phyloP scores from a whole-genome alignment of 2,329 filamentous ascomycete genomes.

The Emergomyces orientalis region DNA sequence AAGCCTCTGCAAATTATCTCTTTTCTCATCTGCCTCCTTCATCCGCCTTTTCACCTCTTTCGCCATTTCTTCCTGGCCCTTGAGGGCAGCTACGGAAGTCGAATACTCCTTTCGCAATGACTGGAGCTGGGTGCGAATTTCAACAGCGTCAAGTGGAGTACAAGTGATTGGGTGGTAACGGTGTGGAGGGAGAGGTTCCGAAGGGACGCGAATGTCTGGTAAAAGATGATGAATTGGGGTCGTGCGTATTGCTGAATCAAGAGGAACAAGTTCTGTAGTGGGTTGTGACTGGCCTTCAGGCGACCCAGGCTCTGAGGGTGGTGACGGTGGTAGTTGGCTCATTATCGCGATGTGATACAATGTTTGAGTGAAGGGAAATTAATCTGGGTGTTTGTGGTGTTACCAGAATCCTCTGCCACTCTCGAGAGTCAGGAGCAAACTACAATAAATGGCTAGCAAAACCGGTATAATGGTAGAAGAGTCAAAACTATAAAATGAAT shows the following conservation, averaged over 20 bases:
- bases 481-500: neutral
- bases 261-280: slow-evolving; percentile 21
- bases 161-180: slow-evolving; percentile 34
- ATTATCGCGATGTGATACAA: slow-evolving; percentile 15
- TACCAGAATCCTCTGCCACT: too few relatives aligned
- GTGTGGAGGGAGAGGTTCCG: slow-evolving; percentile 25
- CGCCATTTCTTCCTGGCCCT: slow-evolving; percentile 30
- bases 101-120: slow-evolving; percentile 31
- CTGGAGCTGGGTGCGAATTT: slow-evolving; percentile 25
- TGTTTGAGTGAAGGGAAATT: neutral
- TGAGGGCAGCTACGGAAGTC: slow-evolving; percentile 27
- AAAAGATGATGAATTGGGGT: slow-evolving; percentile 33
- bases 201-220: slow-evolving; percentile 33
- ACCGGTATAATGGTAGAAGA: neutral
- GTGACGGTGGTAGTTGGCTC: slow-evolving; percentile 27
- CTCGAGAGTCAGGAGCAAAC: too few relatives aligned
- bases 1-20: slow-evolving; percentile 30
- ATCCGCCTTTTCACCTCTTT: slow-evolving; percentile 32
- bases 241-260: slow-evolving; percentile 29
- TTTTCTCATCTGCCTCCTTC: slow-evolving; percentile 30
- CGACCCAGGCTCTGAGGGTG: slow-evolving; percentile 25
- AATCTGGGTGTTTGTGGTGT: too few relatives aligned
- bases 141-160: slow-evolving; percentile 24
- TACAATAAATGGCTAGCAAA: too few relatives aligned
- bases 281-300: slow-evolving; percentile 9